Percentiles rank a stretch among this genome's conserved stretches.
phyloP scores from a whole-genome alignment of 1,139 yeast species.

The Taphrina flavorubra region DNA sequence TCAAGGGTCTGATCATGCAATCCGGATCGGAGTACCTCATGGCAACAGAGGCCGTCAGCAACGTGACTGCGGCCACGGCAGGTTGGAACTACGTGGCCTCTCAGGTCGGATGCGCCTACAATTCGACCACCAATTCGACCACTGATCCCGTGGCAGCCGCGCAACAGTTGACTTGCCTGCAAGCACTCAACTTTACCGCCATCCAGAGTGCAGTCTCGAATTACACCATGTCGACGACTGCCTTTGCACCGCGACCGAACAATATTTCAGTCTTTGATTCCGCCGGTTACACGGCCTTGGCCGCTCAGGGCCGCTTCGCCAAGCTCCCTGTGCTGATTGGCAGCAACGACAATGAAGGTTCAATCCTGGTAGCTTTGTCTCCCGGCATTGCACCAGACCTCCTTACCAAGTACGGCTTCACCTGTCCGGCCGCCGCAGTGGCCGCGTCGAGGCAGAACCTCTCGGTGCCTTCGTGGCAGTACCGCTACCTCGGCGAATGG shows the following conservation, averaged over 20 bases:
- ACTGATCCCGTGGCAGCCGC: constrained; percentile 8
- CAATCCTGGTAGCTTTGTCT: constrained; percentile 23
- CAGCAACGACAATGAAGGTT: constrained; percentile 36
- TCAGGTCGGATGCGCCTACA: constrained; percentile 31
- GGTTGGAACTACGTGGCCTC: constrained; percentile 31
- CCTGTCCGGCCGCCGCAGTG: constrained; percentile 35
- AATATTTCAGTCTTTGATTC: constrained; percentile 25
- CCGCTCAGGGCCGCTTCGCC: constrained; percentile 21
- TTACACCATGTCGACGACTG: constrained; percentile 1
- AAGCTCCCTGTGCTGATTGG: constrained; percentile 33
- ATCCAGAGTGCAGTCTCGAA: constrained; percentile 30
- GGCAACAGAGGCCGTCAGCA: constrained; percentile 25
- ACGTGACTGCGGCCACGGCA: constrained; percentile 6
- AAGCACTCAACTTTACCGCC: constrained; percentile 13
- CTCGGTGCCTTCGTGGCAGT: constrained; percentile 36
- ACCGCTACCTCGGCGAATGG: constrained; percentile 34
- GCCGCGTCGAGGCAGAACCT: constrained; percentile 22
- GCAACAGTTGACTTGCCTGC: constrained; percentile 25
- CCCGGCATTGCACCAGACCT: constrained; percentile 26
- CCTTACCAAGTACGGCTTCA: constrained; percentile 23
- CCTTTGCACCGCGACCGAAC: constrained; percentile 23
- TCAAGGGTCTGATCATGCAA: constrained; percentile 35
- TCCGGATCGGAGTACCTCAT: constrained; percentile 37
- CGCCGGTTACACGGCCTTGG: constrained; percentile 2
- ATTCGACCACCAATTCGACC: constrained; percentile 7